Evolutionary conservation across 495 filamentous ascomycete species (phyloP).

Genomic region (Apodospora peruviana): DNA sequence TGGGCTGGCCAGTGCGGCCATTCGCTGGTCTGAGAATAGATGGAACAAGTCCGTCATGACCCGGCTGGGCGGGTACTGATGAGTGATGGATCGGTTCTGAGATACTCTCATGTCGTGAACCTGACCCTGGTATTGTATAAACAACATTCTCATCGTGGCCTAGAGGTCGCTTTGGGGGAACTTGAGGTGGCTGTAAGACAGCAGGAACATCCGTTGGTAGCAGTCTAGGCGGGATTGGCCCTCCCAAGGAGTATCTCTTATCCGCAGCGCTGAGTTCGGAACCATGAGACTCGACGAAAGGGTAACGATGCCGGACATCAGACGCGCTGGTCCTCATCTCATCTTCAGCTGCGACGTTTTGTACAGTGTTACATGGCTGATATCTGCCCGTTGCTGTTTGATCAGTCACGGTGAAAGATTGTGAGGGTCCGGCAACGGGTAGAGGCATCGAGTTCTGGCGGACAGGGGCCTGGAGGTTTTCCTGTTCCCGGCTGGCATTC

Average conservation of each 20-base stretch:
- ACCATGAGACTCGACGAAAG: slow-evolving; percentile 7
- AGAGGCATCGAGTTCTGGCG: slow-evolving; percentile 11
- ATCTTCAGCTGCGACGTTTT: slow-evolving; percentile 6
- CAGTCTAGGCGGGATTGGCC: not conserved
- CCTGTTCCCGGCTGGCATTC: slow-evolving; percentile 11
- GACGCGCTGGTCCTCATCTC: slow-evolving; percentile 10
- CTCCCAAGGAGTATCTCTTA: slow-evolving; percentile 12
- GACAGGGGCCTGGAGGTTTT: slow-evolving; percentile 5
- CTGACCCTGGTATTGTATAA: slow-evolving; percentile 6
- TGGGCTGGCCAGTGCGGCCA: slow-evolving; percentile 12
- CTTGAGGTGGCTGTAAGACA: slow-evolving; percentile 7
- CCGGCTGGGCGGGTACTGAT: not conserved
- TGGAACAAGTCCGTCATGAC: slow-evolving; percentile 18
- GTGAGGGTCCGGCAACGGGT: not conserved
- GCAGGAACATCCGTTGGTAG: slow-evolving; percentile 9
- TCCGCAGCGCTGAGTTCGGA: not conserved
- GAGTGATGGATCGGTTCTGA: not conserved
- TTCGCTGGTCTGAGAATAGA: slow-evolving; percentile 33
- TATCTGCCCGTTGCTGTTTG: slow-evolving; percentile 12
- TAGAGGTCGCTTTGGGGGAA: slow-evolving; percentile 5
- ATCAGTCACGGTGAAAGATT: not conserved
- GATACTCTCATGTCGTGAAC: slow-evolving; percentile 1
- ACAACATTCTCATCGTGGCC: slow-evolving; percentile 2
- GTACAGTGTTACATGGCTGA: slow-evolving; percentile 29
- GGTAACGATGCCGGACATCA: slow-evolving; percentile 7